phyloP scores from a whole-genome alignment of 2,329 filamentous ascomycete species.

The Eutypella sp. region DNA sequence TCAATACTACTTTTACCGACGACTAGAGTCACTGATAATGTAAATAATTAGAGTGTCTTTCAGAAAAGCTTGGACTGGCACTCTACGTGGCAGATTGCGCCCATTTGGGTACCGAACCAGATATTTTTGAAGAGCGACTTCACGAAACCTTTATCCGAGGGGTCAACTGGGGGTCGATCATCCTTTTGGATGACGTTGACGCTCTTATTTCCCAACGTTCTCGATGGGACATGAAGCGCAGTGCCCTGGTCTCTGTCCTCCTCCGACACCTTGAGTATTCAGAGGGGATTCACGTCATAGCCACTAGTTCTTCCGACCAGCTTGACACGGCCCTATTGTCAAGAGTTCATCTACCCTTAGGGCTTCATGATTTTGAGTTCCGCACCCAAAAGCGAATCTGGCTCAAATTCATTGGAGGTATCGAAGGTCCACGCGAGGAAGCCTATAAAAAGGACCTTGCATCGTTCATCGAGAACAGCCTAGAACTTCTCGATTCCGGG shows the following conservation, averaged over 20 bases:
- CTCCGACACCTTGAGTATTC: conserved; percentile 12
- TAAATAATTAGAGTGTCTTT: conserved; percentile 10
- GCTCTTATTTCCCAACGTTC: conserved; percentile 5
- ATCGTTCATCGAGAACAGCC: not conserved
- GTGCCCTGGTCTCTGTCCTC: conserved; percentile 8
- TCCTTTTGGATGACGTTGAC: conserved; percentile 15
- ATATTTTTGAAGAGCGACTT: conserved; percentile 8
- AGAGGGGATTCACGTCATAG: conserved; percentile 9
- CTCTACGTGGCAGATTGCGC: conserved; percentile 11
- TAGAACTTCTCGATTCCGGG: not conserved
- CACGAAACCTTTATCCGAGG: conserved; percentile 7
- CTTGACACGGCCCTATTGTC: conserved; percentile 5
- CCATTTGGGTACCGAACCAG: conserved; percentile 8
- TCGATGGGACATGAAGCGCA: not conserved
- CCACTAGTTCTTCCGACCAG: conserved; percentile 1
- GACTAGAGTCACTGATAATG: not conserved
- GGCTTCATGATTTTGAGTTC: not conserved
- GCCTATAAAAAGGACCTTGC: not conserved
- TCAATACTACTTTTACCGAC: not conserved
- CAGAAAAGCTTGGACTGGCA: conserved; percentile 7
- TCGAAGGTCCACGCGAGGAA: not conserved
- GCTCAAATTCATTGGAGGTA: not conserved
- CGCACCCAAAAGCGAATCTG: not conserved
- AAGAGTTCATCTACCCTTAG: conserved; percentile 4
- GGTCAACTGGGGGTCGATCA: conserved; percentile 12